These are phyloP conservation scores for Adiantum capillusveneris DNA, from an alignment of 75 land plant species.

Conservation along the genomic window DNA sequence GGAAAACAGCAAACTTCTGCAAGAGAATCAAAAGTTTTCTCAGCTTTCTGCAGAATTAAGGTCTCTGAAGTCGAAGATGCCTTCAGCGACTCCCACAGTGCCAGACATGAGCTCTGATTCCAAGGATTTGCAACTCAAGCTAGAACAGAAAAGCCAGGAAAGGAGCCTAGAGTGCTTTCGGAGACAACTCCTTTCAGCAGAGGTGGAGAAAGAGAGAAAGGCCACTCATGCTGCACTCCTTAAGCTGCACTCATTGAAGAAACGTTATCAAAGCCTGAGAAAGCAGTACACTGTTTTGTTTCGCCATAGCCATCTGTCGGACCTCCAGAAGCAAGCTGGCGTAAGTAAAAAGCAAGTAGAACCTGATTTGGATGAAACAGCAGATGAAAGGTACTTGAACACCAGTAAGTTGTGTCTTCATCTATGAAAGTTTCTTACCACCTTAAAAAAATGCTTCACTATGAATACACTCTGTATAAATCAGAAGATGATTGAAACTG, in stretches of 20 bases:
- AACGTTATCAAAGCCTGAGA: slow-evolving; percentile 41
- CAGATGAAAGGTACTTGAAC: too few species aligned
- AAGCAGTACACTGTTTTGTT: slow-evolving; percentile 48
- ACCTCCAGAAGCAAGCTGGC: background rate
- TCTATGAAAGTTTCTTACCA: too few species aligned
- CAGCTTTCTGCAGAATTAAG: background rate
- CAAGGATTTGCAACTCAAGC: too few species aligned
- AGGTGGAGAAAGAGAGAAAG: slow-evolving; percentile 33
- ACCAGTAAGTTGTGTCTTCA: too few species aligned
- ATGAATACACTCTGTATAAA: too few species aligned
- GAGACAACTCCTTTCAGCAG: background rate
- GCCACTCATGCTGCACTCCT: slow-evolving; percentile 9
- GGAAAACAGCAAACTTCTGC: background rate
- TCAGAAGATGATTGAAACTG: too few species aligned
- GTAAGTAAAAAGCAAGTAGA: too few species aligned
- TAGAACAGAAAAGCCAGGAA: background rate
- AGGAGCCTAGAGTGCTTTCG: background rate
- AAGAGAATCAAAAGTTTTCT: background rate
- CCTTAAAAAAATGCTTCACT: too few species aligned
- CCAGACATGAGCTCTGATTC: too few species aligned
- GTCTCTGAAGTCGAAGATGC: background rate
- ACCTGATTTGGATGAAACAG: too few species aligned
- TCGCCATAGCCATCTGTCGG: slow-evolving; percentile 14
- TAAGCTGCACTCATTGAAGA: slow-evolving; percentile 13
- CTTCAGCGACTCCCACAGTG: too few species aligned